These are phyloP conservation scores for Suillus lakei DNA, from an alignment of 768 basidiomycete genomes.

Conservation along the genomic window DNA sequence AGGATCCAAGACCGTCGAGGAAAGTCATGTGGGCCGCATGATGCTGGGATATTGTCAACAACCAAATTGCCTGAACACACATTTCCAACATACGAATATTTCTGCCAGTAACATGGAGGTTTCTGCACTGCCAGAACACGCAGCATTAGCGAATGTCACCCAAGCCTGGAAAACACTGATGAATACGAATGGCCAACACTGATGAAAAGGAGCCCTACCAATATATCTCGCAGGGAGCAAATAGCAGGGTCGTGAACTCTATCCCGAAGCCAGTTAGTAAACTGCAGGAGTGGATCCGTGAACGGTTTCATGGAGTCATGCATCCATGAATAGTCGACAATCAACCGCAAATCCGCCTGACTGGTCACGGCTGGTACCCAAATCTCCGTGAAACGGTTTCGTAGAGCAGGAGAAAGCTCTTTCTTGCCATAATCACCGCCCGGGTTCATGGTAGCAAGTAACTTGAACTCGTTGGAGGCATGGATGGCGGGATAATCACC, in stretches of 20 bases:
- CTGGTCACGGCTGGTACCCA: constrained; percentile 92
- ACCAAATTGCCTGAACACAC: neutral
- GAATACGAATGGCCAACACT: constrained; percentile 2
- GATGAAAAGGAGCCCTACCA: constrained; percentile 55
- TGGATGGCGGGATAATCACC: constrained; percentile 67
- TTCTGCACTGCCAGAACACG: constrained; percentile 39
- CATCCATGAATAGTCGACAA: constrained; percentile 75
- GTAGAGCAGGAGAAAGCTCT: constrained; percentile 93
- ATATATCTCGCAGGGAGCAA: constrained; percentile 83
- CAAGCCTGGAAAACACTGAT: constrained; percentile 64
- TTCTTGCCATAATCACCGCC: constrained; percentile 99
- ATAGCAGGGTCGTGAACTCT: constrained; percentile 66
- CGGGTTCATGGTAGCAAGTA: constrained; percentile 98
- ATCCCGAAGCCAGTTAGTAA: constrained; percentile 77
- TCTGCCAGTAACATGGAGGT: constrained; percentile 43
- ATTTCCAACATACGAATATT: constrained; percentile 66
- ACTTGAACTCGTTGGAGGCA: constrained; percentile 76
- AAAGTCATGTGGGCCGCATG: constrained; percentile 94
- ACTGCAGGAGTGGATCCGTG: constrained; percentile 72
- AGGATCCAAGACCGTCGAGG: constrained; percentile 84
- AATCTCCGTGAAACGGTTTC: constrained; percentile 98
- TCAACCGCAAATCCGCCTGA: constrained; percentile 74
- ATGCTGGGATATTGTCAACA: constrained; percentile 54
- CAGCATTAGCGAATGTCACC: constrained; percentile 84
- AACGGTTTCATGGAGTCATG: constrained; percentile 54